Conservation (phyloP, 176 grass and related monocot genomes). For the Sorghum bicolor region DNA sequence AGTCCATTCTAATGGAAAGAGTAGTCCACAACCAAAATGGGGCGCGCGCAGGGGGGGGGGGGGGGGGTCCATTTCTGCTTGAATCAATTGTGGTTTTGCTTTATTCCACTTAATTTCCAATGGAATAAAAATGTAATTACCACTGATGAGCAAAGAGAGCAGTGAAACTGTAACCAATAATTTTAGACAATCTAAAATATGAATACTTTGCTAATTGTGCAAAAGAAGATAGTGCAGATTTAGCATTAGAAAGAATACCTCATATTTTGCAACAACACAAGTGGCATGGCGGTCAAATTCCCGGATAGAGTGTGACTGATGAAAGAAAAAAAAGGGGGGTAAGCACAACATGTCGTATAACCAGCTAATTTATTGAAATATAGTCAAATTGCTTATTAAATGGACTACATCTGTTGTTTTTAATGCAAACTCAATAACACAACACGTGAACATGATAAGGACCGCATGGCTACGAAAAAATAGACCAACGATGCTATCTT, state of each 20-base stretch:
- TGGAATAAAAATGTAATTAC: neutral
- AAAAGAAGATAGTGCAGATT: neutral
- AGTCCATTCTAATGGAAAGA: neutral
- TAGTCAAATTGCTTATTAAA: neutral
- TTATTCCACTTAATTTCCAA: neutral
- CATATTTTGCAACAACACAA: slow-evolving; percentile 82
- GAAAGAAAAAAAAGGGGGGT: slow-evolving; percentile 3
- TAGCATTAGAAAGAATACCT: slow-evolving; percentile 58
- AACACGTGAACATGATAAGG: neutral
- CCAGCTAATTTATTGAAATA: slow-evolving; percentile 14
- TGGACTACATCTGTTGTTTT: neutral
- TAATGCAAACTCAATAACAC: neutral
- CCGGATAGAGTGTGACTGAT: slow-evolving; percentile 69
- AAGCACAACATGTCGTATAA: neutral
- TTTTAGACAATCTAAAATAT: neutral
- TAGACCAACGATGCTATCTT: neutral
- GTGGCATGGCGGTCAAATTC: slow-evolving; percentile 95
- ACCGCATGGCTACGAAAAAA: neutral
- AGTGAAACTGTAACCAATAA: neutral
- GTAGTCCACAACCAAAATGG: neutral
- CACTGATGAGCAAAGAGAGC: neutral
- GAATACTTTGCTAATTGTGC: neutral
- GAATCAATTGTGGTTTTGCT: neutral
- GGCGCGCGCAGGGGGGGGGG: too few species aligned
- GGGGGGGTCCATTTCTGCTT: neutral